Evolutionary conservation across 1,139 yeast genomes (phyloP).

Genomic region (Yamadazyma conglobata): DNA sequence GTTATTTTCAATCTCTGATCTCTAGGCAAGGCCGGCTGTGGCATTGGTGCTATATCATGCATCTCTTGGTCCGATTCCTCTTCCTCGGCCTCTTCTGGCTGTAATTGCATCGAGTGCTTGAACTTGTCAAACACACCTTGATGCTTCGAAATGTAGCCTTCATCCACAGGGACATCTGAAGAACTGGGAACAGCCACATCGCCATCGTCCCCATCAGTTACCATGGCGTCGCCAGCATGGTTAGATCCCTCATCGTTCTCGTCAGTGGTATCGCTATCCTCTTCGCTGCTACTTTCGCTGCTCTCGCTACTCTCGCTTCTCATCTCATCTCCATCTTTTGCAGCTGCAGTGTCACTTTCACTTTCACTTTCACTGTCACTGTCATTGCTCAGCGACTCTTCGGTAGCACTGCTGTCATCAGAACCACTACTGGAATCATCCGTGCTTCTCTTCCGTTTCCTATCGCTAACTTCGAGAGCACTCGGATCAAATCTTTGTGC

Average conservation of each 20-base stretch:
- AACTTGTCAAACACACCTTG: conserved; percentile 28
- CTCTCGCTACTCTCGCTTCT: conserved; percentile 15
- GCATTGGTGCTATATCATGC: conserved; percentile 70
- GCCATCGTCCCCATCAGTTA: no score
- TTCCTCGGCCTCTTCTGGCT: conserved; percentile 10
- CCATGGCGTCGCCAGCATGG: conserved; percentile 1
- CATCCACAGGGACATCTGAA: no score
- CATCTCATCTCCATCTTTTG: conserved; percentile 14
- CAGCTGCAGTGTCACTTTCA: conserved; percentile 13
- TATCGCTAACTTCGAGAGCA: no score
- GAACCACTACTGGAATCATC: conserved; percentile 13
- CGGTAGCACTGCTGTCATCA: conserved; percentile 11
- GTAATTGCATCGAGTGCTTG: conserved; percentile 12
- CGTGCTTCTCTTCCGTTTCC: conserved; percentile 1
- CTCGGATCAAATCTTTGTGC: conserved; percentile 67
- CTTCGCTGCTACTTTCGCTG: conserved; percentile 8
- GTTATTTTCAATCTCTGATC: conserved; percentile 43
- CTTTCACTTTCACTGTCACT: conserved; percentile 8
- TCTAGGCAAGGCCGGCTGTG: conserved; percentile 70
- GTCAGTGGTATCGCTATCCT: conserved; percentile 1
- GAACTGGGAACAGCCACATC: no score
- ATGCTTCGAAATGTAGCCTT: conserved; percentile 23
- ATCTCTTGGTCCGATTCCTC: conserved; percentile 26
- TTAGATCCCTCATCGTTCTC: conserved; percentile 1
- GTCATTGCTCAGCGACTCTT: conserved; percentile 7